phyloP scores from a whole-genome alignment of 106 monocot species.

The Alisma plantagoaquatica region DNA sequence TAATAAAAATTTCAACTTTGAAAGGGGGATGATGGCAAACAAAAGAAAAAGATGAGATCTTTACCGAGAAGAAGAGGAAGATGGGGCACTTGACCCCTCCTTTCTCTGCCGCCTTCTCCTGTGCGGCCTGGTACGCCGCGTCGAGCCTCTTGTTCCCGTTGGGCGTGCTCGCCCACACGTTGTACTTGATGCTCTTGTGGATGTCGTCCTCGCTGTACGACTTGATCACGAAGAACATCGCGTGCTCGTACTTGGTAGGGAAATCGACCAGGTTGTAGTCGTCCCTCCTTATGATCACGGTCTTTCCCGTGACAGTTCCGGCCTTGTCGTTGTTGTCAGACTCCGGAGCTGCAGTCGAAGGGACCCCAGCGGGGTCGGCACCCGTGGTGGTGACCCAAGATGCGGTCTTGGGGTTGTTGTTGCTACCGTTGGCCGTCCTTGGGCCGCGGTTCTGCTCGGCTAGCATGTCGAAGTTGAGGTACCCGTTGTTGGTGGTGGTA shows the following conservation, averaged over 20 bases:
- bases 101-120: slow-evolving; percentile 13
- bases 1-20: too few relatives aligned
- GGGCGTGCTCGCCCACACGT: slow-evolving; percentile 27
- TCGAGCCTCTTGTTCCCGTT: slow-evolving; percentile 29
- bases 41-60: not conserved
- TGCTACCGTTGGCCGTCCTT: slow-evolving; percentile 23
- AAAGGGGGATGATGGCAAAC: too few relatives aligned
- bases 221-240: slow-evolving; percentile 26
- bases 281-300: slow-evolving; percentile 18
- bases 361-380: not conserved
- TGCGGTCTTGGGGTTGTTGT: too few relatives aligned
- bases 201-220: slow-evolving; percentile 36
- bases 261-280: slow-evolving; percentile 60
- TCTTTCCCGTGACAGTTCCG: not conserved
- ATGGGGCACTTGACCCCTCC: slow-evolving; percentile 15
- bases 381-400: too few relatives aligned
- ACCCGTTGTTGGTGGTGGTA: slow-evolving; percentile 21
- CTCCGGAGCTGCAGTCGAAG: slow-evolving; percentile 2
- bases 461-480: slow-evolving; percentile 24
- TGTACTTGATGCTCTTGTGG: slow-evolving; percentile 31
- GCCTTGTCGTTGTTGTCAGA: too few relatives aligned
- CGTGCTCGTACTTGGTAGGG: slow-evolving; percentile 28
- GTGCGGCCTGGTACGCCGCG: slow-evolving; percentile 15
- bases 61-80: slow-evolving; percentile 30
- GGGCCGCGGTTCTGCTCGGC: slow-evolving; percentile 57